These are phyloP conservation scores for Elsinoe batatas DNA, from an alignment of 2,329 filamentous ascomycete genomes.

Conservation along the genomic window DNA sequence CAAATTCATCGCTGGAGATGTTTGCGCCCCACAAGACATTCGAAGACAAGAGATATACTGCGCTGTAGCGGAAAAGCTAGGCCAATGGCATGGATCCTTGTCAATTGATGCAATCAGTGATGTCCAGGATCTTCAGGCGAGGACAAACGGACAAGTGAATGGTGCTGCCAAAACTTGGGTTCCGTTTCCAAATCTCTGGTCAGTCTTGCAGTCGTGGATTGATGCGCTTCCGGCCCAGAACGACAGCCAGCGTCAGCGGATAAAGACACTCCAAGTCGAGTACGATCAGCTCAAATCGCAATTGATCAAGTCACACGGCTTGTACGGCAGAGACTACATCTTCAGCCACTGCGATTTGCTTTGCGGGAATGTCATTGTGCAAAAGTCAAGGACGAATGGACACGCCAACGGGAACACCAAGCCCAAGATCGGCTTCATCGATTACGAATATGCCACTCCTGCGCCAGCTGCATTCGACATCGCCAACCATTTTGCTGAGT, in stretches of 20 bases:
- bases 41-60: slow-evolving; percentile 65
- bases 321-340: slow-evolving; percentile 69
- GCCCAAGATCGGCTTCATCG: slow-evolving; percentile 67
- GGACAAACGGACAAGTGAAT: slow-evolving; percentile 17
- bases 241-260: slow-evolving; percentile 56
- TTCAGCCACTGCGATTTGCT: slow-evolving; percentile 94
- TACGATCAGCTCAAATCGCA: slow-evolving; percentile 58
- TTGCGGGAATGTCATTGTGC: slow-evolving; percentile 90
- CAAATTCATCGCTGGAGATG: slow-evolving; percentile 72
- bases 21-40: slow-evolving; percentile 72
- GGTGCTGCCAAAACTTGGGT: slow-evolving; percentile 22
- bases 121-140: slow-evolving; percentile 17
- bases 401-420: slow-evolving; percentile 20
- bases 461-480: slow-evolving; percentile 93
- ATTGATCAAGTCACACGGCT: slow-evolving; percentile 65
- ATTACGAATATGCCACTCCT: slow-evolving; percentile 95
- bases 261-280: slow-evolving; percentile 62
- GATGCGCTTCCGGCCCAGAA: slow-evolving; percentile 67
- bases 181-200: slow-evolving; percentile 69
- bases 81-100: slow-evolving; percentile 79
- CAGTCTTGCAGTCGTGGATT: slow-evolving; percentile 94
- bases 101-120: slow-evolving; percentile 43
- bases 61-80: slow-evolving; percentile 73
- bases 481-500: slow-evolving; percentile 96
- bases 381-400: slow-evolving; percentile 36